Conservation (phyloP, 768 basidiomycete genomes). For the Auriscalpium microsporum region DNA sequence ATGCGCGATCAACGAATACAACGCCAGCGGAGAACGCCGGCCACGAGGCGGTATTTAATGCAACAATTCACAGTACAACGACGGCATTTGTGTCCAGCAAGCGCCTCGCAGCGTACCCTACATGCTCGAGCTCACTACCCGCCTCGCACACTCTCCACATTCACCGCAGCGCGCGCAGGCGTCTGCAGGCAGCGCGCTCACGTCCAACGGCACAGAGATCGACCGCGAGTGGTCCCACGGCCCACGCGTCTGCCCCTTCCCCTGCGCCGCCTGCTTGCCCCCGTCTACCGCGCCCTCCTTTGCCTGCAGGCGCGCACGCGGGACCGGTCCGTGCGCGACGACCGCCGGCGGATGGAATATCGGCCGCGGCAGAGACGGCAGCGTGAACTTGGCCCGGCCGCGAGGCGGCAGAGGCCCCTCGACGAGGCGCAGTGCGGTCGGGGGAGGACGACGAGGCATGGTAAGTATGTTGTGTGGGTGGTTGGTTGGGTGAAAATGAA, state of each 20-base stretch:
- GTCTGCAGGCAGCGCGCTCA: slow-evolving; percentile 38
- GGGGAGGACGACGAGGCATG: slow-evolving; percentile 66
- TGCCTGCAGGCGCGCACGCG: background rate
- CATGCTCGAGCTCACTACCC: background rate
- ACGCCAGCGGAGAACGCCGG: background rate
- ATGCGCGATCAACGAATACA: background rate
- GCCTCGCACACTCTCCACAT: background rate
- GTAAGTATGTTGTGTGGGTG: slow-evolving; percentile 4
- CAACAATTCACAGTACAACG: background rate
- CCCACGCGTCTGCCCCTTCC: slow-evolving; percentile 28
- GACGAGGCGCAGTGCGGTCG: slow-evolving; percentile 53
- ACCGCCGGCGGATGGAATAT: slow-evolving; percentile 21
- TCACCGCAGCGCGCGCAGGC: slow-evolving; percentile 35
- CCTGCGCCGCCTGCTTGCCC: slow-evolving; percentile 17
- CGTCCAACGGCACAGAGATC: slow-evolving; percentile 35
- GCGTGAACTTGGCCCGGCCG: slow-evolving; percentile 50
- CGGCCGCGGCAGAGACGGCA: slow-evolving; percentile 60
- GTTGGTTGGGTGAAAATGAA: background rate
- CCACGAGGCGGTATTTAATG: background rate
- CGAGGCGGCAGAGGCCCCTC: slow-evolving; percentile 57
- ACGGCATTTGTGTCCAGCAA: background rate
- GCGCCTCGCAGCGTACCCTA: background rate
- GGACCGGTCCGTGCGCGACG: background rate
- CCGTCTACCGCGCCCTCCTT: slow-evolving; percentile 8
- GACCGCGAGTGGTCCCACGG: slow-evolving; percentile 54